Evolutionary conservation across 129 eudicot species (phyloP), one percentile per base, ranked within the genome.

Genomic region (Tagetes erecta): DNA sequence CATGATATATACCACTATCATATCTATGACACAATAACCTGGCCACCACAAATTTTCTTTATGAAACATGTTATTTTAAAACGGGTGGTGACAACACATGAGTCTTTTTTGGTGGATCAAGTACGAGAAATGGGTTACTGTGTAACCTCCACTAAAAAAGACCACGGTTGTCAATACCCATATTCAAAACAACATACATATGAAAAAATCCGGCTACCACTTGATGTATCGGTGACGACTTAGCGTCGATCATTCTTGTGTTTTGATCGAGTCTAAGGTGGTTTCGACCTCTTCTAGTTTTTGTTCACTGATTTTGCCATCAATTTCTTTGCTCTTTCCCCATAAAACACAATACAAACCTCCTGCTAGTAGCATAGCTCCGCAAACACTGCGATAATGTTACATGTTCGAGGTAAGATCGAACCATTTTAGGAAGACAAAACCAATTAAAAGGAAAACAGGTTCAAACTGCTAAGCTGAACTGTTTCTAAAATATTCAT

Each of bases 261-360:
- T 83, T 53, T 79, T 65, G 34, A 83, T 83, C 71, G 74, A 70
- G 59, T 80, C 80, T 79, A 86, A 64, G 76, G 72, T 68, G 45
- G 70, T 68, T 82, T 84, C 87, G 66, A 20, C 27, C 27, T 77
- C 80, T 36, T 57, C 77, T 14, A 27, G 65, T 35, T 76, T 80
- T 39, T 46, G 64, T 68, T 83, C 78, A 62, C 3, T 73, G 30
- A 59, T 69, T 71, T 78, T 82, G 34, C 53, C 4, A 42, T 82
- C 68, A 8, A 68, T 52, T 68, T 89, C 96, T 64, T 72, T 84
- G 10, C 75, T 82, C 81, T 84, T 89, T 50, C 89, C 96, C 96
- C 96, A 89, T 6, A 89, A 60, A 31, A 89, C 87, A 57, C 81
- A 59, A 37, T 86, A 89, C 27, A 89, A 67, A 1, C 96, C 96